Evolutionary conservation across 441 rosid genomes (phyloP).

Genomic region (Daphne laureola): DNA sequence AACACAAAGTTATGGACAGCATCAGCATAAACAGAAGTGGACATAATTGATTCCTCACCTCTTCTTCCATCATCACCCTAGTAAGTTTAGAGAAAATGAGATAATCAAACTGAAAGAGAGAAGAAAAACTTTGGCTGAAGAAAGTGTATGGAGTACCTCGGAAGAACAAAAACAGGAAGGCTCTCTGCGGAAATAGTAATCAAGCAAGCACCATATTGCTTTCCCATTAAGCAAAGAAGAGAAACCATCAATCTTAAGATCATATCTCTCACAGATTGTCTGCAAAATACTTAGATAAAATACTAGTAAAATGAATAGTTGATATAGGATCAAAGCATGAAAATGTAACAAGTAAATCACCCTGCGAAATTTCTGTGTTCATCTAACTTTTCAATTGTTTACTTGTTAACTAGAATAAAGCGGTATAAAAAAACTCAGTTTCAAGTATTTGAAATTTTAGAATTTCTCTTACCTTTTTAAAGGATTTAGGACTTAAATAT

Average conservation of each 20-base stretch:
- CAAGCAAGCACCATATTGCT: constrained; percentile 95
- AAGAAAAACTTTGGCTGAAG: constrained; percentile 2
- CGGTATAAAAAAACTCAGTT: too few relatives aligned
- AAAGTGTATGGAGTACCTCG: constrained; percentile 27
- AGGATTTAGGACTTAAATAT: too few relatives aligned
- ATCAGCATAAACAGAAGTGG: constrained; percentile 55
- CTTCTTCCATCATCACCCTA: constrained; percentile 39
- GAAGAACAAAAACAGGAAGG: constrained; percentile 53
- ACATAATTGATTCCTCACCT: constrained; percentile 60
- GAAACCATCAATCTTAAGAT: constrained; percentile 40
- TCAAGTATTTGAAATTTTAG: too few relatives aligned
- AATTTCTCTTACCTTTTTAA: too few relatives aligned
- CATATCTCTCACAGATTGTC: constrained; percentile 61
- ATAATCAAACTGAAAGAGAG: constrained; percentile 10
- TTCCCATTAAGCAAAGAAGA: constrained; percentile 72
- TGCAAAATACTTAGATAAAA: constrained; percentile 20
- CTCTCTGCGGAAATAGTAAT: constrained; percentile 78
- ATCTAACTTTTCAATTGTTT: too few relatives aligned
- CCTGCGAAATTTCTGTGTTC: too few relatives aligned
- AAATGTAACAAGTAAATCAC: too few relatives aligned
- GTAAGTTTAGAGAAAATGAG: constrained; percentile 16
- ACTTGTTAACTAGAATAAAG: too few relatives aligned
- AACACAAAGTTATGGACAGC: constrained; percentile 77
- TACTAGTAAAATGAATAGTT: constrained; percentile 9
- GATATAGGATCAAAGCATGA: not conserved